A percentile compares a stretch with the other conserved stretches of the same genome.
Evolutionary conservation across 2,329 filamentous ascomycete genomes (phyloP).

Genomic region (Claviceps sp.): DNA sequence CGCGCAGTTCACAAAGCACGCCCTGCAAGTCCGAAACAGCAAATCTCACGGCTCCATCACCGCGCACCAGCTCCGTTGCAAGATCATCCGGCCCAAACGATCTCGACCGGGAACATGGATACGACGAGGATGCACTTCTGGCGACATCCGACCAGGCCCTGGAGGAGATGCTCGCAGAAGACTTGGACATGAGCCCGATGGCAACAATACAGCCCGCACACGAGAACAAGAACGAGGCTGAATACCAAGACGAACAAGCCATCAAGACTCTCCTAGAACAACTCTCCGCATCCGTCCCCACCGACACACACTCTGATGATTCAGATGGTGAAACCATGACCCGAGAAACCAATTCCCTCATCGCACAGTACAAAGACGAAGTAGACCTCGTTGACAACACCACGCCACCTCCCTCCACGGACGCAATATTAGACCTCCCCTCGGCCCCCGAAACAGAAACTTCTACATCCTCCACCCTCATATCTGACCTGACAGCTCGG

Average conservation of each 20-base stretch:
- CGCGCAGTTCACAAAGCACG: background rate
- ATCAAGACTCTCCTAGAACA: slow-evolving; percentile 25
- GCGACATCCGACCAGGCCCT: slow-evolving; percentile 38
- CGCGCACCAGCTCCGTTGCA: background rate
- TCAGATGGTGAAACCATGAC: slow-evolving; percentile 39
- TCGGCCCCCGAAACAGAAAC: background rate
- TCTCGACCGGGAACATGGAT: slow-evolving; percentile 11
- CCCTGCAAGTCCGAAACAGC: too few species aligned
- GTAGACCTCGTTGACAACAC: slow-evolving; percentile 19
- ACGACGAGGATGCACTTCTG: slow-evolving; percentile 26
- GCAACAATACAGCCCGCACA: slow-evolving; percentile 6
- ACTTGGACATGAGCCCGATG: slow-evolving; percentile 14
- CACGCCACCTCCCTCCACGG: background rate
- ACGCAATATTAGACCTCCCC: background rate
- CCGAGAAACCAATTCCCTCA: slow-evolving; percentile 28
- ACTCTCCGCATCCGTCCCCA: slow-evolving; percentile 19
- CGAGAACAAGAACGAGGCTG: background rate
- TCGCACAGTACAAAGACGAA: slow-evolving; percentile 34
- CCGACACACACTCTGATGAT: slow-evolving; percentile 21
- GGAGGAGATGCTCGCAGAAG: slow-evolving; percentile 33
- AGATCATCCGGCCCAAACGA: background rate
- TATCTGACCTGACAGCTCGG: slow-evolving; percentile 34
- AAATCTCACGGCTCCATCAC: background rate
- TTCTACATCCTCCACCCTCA: slow-evolving; percentile 4
- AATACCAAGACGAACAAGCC: slow-evolving; percentile 16